Conservation (phyloP, 1,284 basidiomycete species). For the Porodaedalea pini region DNA sequence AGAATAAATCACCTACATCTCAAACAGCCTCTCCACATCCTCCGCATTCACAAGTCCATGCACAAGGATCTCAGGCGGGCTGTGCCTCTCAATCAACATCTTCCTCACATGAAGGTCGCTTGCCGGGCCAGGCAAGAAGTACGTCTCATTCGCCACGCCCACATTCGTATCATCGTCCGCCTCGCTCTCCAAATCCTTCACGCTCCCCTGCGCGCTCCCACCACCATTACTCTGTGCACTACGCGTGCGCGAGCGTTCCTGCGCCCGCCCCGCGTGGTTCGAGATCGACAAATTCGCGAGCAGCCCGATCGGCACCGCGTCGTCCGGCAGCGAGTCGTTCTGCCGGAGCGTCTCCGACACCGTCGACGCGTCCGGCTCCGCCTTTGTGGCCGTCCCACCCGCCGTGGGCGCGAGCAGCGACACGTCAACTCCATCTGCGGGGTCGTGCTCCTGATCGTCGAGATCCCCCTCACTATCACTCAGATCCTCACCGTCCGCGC, state of each 20-base stretch:
- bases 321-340: constrained; percentile 50
- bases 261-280: constrained; percentile 36
- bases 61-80: constrained; percentile 78
- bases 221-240: constrained; percentile 15
- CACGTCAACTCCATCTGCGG: not conserved
- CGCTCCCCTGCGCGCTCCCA: constrained; percentile 30
- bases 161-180: constrained; percentile 57
- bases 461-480: constrained; percentile 29
- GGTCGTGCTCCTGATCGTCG: constrained; percentile 10
- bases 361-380: constrained; percentile 11
- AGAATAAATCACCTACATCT: constrained; percentile 56
- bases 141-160: constrained; percentile 77
- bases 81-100: constrained; percentile 73
- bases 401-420: constrained; percentile 14
- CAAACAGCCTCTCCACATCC: constrained; percentile 79
- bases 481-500: constrained; percentile 28
- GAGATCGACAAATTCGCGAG: constrained; percentile 68
- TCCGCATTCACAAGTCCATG: constrained; percentile 76
- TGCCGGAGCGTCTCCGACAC: constrained; percentile 26
- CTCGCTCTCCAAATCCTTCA: constrained; percentile 17
- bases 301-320: constrained; percentile 67
- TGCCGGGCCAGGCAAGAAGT: constrained; percentile 79
- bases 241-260: constrained; percentile 35
- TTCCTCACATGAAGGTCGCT: constrained; percentile 65
- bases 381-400: constrained; percentile 33